Evolutionary conservation across 2,329 filamentous ascomycete species (phyloP).

Genomic region (Fusarium concolor): DNA sequence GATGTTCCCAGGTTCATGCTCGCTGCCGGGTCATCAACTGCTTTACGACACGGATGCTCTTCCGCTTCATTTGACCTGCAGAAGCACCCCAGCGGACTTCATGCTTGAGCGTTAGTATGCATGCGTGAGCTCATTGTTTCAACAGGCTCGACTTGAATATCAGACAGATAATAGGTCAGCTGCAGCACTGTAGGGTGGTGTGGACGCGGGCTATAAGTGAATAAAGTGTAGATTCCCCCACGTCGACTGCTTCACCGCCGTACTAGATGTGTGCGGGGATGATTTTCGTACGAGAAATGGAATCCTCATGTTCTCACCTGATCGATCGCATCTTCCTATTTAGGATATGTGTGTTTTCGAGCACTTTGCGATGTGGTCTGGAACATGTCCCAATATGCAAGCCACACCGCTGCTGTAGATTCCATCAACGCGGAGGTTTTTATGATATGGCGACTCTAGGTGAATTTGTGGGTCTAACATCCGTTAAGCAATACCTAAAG

Average conservation of each 20-base stretch:
- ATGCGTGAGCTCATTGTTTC: slow-evolving; percentile 29
- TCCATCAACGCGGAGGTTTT: neutral
- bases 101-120: slow-evolving; percentile 22
- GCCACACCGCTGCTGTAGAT: slow-evolving; percentile 32
- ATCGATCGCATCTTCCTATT: slow-evolving; percentile 27
- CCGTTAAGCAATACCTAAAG: too few species aligned
- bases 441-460: neutral
- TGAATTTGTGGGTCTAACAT: too few species aligned
- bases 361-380: slow-evolving; percentile 15
- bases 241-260: slow-evolving; percentile 37
- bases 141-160: slow-evolving; percentile 18
- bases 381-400: slow-evolving; percentile 19
- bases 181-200: slow-evolving; percentile 36
- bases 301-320: slow-evolving; percentile 32
- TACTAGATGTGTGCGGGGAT: slow-evolving; percentile 22
- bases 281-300: slow-evolving; percentile 20
- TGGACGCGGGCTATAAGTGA: slow-evolving; percentile 32
- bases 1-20: slow-evolving; percentile 26
- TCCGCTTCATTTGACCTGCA: slow-evolving; percentile 30
- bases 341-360: slow-evolving; percentile 2
- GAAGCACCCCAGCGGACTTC: slow-evolving; percentile 22
- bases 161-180: slow-evolving; percentile 27
- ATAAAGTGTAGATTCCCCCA: slow-evolving; percentile 24
- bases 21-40: slow-evolving; percentile 16
- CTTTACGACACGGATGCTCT: slow-evolving; percentile 22